Evolutionary conservation across 768 basidiomycete species (phyloP).

Genomic region (Neoboletus subvelutipes): DNA sequence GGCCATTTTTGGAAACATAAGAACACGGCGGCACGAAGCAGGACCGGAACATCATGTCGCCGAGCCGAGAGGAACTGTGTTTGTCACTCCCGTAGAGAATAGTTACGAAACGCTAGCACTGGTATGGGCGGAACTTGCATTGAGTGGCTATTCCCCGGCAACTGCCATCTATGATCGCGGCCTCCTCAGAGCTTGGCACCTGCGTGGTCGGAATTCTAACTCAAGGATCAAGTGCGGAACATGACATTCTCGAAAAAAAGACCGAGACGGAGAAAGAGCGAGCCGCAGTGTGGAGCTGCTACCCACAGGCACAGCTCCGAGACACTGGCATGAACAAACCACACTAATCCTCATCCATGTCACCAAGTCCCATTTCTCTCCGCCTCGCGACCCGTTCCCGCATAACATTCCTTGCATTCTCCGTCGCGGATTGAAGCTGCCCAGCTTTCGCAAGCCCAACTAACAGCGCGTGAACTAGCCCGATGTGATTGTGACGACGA

Average conservation of each 20-base stretch:
- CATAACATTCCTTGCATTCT: slow-evolving; percentile 44
- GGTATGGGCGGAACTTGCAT: slow-evolving; percentile 9
- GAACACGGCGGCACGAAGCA: background rate
- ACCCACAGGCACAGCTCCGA: background rate
- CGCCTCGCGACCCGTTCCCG: slow-evolving; percentile 42
- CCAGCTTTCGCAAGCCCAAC: slow-evolving; percentile 71
- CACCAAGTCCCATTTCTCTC: slow-evolving; percentile 39
- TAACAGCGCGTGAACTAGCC: slow-evolving; percentile 74
- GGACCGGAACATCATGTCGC: background rate
- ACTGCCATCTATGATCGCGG: background rate
- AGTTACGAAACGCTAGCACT: slow-evolving; percentile 15
- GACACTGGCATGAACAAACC: slow-evolving; percentile 3
- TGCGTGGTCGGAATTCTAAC: slow-evolving; percentile 9
- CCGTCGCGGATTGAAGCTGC: slow-evolving; percentile 52
- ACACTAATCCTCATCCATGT: slow-evolving; percentile 43
- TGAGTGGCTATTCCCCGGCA: slow-evolving; percentile 8
- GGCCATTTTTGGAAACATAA: background rate
- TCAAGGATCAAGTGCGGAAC: background rate
- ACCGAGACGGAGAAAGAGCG: background rate
- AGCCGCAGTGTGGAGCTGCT: slow-evolving; percentile 1
- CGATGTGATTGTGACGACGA: slow-evolving; percentile 84
- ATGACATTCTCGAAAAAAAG: slow-evolving; percentile 6
- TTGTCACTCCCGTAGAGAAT: background rate
- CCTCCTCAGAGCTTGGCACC: background rate
- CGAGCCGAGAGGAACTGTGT: background rate